Percentiles rank a stretch among this genome's conserved stretches.
phyloP scores from a whole-genome alignment of 345 rosid genomes.

The Cardamine chenopodiifolia region DNA sequence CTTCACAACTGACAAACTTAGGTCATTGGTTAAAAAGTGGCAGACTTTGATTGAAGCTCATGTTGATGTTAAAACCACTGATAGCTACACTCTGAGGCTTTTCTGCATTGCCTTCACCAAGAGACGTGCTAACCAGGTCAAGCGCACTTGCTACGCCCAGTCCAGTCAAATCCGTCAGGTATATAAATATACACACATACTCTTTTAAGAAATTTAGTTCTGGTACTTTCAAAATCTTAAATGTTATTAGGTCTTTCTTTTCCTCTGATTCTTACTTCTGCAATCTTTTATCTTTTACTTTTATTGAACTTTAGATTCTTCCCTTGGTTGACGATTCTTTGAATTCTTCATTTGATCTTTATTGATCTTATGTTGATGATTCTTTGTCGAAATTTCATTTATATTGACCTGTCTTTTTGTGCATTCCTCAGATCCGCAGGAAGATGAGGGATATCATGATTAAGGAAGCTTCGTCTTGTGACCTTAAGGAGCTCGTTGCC shows the following conservation, averaged over 20 bases:
- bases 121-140: conserved; percentile 92
- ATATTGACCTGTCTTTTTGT: background rate
- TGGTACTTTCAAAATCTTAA: background rate
- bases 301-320: background rate
- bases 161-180: conserved; percentile 90
- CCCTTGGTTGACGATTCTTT: background rate
- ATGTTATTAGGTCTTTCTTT: background rate
- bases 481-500: conserved; percentile 80
- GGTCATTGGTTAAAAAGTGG: conserved; percentile 96
- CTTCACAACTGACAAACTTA: conserved; percentile 88
- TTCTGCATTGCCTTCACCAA: conserved; percentile 94
- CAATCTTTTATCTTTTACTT: background rate
- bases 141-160: conserved; percentile 94
- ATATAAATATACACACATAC: background rate
- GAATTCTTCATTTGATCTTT: background rate
- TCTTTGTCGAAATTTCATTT: background rate
- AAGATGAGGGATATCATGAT: conserved; percentile 95
- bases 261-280: background rate
- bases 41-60: conserved; percentile 89
- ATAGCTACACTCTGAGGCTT: conserved; percentile 77
- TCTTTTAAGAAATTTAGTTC: background rate
- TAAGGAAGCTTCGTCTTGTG: conserved; percentile 80
- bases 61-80: conserved; percentile 98
- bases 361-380: background rate
- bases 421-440: conserved; percentile 61